Evolutionary conservation across 1,139 yeast species (phyloP), one percentile per base, ranked within the genome.

Genomic region (Hyphopichia khmerensis): DNA sequence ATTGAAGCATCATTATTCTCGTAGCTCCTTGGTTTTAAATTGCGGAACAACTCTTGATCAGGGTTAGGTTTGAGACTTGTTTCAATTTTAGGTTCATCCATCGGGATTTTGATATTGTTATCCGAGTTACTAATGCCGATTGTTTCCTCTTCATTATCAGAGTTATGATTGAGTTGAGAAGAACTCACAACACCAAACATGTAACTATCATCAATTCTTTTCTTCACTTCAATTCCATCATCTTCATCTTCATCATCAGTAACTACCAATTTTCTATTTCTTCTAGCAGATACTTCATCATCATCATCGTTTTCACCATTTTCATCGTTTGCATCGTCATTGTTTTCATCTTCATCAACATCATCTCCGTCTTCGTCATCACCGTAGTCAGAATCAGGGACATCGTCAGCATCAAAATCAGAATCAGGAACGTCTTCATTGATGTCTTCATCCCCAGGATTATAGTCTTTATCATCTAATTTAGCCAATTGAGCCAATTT

Each of bases 121-220:
- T 35, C 42, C 8, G 33, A 30, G n/a, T 21, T 21, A 11, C 18
- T 16, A 31, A 11, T n/a, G 5, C 14, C 30, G 14, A 27, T 5
- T 6, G 14, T n/a, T 6, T 27, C 30, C 4, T 10, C 30, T 27
- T 27, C 14, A 7, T 27, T 27, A 7, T 10, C 30, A 5, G n/a
- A 10, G 7, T 29, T 17, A 29, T 29, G 16, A 29, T 26, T 26
- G n/a, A 26, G 5, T 11, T 26, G 29, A 9, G 29, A 26, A 26
- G 29, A 11, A 11, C n/a, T 26, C n/a, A 17, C 43, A 30, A 57
- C 64, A 2, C 72, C 74, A 50, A 65, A 65, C 72, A 67, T 67
- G 43, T 62, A 66, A 41, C 69, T 63, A 40, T 68, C 73, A 45
- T 66, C 72, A 29, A 52, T 50, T 38, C 65, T 45, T 19, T 42